A percentile compares a stretch with the other conserved stretches of the same genome.
Conservation (phyloP, 352 stramenopile species). For the Pythium plurisporium region DNA sequence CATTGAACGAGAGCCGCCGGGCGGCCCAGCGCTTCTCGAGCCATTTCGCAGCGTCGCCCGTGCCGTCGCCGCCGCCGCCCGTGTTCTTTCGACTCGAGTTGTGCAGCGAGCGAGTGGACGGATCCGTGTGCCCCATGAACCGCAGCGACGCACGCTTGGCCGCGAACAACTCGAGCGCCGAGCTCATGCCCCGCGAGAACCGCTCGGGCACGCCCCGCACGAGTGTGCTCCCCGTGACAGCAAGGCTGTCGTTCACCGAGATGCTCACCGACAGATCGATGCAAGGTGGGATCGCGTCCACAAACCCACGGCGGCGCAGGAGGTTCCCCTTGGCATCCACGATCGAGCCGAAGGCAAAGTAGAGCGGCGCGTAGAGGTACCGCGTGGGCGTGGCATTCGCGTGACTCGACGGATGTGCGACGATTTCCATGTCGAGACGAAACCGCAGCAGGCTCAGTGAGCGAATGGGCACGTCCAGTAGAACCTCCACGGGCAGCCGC, state of each 20-base stretch:
- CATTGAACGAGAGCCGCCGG: conserved; percentile 2
- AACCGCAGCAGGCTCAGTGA: conserved; percentile 13
- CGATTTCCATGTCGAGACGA: conserved; percentile 9
- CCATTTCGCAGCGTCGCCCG: background rate
- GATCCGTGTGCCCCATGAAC: conserved; percentile 12
- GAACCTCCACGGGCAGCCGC: conserved; percentile 17
- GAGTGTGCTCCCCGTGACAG: conserved; percentile 2
- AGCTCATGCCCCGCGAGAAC: background rate
- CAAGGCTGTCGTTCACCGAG: conserved; percentile 4
- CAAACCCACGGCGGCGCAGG: background rate
- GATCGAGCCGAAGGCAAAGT: conserved; percentile 11
- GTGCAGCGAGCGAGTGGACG: no score
- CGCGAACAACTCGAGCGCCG: background rate
- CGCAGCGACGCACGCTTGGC: background rate
- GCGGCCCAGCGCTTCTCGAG: background rate
- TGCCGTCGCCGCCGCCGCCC: background rate
- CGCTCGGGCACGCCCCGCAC: background rate
- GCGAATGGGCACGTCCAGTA: conserved; percentile 20
- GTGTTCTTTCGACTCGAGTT: no score
- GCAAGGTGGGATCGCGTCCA: background rate
- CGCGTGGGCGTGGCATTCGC: background rate
- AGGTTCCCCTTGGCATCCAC: background rate
- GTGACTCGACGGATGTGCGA: background rate
- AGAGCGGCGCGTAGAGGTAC: conserved; percentile 11
- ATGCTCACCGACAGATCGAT: conserved; percentile 4